Conservation (phyloP, 305 asterid genomes). For the Lippia alba region DNA sequence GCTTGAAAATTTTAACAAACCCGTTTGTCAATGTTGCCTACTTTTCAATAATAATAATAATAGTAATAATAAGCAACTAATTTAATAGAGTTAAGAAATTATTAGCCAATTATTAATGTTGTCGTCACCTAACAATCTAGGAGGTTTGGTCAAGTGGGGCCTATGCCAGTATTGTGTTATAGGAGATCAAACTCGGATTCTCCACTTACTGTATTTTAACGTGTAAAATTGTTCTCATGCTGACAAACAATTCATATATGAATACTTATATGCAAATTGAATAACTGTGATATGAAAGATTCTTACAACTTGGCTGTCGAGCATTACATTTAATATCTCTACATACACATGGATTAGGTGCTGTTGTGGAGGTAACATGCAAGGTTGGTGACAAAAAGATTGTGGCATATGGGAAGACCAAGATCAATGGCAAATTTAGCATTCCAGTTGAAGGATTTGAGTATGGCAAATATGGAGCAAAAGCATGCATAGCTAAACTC, state of each 20-base stretch:
- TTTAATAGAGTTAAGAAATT: not conserved
- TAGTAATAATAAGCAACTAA: not conserved
- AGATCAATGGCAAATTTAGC: slow-evolving; percentile 68
- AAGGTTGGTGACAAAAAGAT: slow-evolving; percentile 55
- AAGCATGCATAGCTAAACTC: slow-evolving; percentile 69
- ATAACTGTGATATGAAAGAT: not conserved
- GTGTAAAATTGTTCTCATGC: not conserved
- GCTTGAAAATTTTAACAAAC: not conserved
- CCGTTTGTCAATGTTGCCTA: not conserved
- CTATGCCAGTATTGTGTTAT: not conserved
- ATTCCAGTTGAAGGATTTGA: slow-evolving; percentile 56
- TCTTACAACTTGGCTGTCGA: slow-evolving; percentile 14
- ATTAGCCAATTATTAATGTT: slow-evolving; percentile 1
- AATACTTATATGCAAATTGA: slow-evolving; percentile 10
- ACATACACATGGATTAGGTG: slow-evolving; percentile 49
- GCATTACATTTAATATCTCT: slow-evolving; percentile 3
- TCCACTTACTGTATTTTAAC: not conserved
- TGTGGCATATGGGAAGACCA: slow-evolving; percentile 63
- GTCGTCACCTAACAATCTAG: slow-evolving; percentile 9
- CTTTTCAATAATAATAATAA: not conserved
- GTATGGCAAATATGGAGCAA: slow-evolving; percentile 60
- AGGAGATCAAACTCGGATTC: slow-evolving; percentile 7
- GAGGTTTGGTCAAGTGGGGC: slow-evolving; percentile 7
- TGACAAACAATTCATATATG: slow-evolving; percentile 15
- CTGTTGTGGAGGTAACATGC: slow-evolving; percentile 71